phyloP scores from a whole-genome alignment of 2,329 filamentous ascomycete species.

The Diaporthe capsici region DNA sequence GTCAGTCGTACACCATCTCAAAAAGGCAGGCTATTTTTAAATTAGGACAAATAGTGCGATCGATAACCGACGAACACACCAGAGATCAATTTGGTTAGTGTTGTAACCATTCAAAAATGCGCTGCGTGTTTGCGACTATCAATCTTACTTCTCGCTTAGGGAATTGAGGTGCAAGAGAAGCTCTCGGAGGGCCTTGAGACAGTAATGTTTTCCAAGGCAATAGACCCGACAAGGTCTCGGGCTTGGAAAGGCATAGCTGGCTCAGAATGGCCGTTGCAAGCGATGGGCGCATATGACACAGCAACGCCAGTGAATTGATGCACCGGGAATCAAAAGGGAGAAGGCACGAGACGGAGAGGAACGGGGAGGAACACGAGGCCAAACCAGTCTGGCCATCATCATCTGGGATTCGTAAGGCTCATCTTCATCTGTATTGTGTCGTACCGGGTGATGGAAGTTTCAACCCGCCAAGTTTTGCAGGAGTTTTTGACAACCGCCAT shows the following conservation, averaged over 20 bases:
- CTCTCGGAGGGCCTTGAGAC: background rate
- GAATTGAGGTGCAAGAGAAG: background rate
- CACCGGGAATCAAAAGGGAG: background rate
- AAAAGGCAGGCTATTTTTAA: background rate
- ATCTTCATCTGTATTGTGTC: constrained; percentile 32
- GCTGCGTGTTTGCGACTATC: constrained; percentile 49
- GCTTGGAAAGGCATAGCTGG: background rate
- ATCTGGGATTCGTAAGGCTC: constrained; percentile 23
- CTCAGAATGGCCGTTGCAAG: background rate
- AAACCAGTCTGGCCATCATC: background rate
- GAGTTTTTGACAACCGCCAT: constrained; percentile 7
- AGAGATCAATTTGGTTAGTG: background rate
- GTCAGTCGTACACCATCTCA: background rate
- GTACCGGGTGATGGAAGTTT: constrained; percentile 13
- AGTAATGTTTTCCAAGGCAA: background rate
- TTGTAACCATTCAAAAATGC: background rate
- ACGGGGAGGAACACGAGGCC: background rate
- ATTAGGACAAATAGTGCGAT: background rate
- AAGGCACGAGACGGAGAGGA: background rate
- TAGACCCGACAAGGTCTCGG: background rate
- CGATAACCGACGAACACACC: background rate
- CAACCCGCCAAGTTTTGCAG: constrained; percentile 1
- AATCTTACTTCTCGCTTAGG: constrained; percentile 43
- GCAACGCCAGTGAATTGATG: background rate
- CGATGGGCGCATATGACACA: background rate